Base-by-base conservation (phyloP, 23 red algal species). In the Gracilaria caudata region DNA sequence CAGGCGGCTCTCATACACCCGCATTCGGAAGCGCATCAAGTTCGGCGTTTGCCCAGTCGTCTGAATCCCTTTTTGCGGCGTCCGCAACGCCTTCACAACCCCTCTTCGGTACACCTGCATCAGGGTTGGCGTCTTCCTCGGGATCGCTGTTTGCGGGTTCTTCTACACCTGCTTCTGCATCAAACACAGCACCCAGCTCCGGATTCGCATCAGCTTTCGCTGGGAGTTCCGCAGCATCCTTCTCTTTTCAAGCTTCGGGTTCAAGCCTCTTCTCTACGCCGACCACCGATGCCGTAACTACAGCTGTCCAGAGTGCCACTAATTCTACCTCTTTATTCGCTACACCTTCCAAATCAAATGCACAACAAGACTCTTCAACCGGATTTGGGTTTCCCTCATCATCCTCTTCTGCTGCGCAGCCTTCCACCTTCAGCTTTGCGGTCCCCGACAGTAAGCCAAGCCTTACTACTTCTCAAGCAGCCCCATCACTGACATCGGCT, bases 41-140 rank as follows among this genome's bases (percentile, higher is more conserved):
- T 40, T 41, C 34, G 40, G 33, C 65, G 6, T 41, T 41, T 14
- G 65, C 10, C 21, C 65, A 36, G 6, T 19, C 65, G 2, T 71
- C 65, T 41, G 65, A 9, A 36, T 71, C 65, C 23, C 29, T 71
- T 3, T 71, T 71, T 41, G 65, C 4, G 20, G 26, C 75, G 38
- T 79, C 75, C 17, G 20, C 40, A 59, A 21, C 75, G 19, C 58
- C 55, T 43, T 46, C 81, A 55, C 64, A 53, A 33, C 73, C 61
- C 40, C 36, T 49, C 1, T 85, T 68, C 9, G 17, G 39, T 13
- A 29, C 81, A 5, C 58, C 81, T 26, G 32, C 81, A 65, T 83
- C 79, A 53, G 49, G 7, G 37, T 51, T 51, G 17, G 34, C 11
- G 19, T 71, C 81, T 33, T 51, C 81, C 1, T 83, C 79, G 17